Conservation (phyloP, 2,329 filamentous ascomycete species). For the Claviceps sp. region DNA sequence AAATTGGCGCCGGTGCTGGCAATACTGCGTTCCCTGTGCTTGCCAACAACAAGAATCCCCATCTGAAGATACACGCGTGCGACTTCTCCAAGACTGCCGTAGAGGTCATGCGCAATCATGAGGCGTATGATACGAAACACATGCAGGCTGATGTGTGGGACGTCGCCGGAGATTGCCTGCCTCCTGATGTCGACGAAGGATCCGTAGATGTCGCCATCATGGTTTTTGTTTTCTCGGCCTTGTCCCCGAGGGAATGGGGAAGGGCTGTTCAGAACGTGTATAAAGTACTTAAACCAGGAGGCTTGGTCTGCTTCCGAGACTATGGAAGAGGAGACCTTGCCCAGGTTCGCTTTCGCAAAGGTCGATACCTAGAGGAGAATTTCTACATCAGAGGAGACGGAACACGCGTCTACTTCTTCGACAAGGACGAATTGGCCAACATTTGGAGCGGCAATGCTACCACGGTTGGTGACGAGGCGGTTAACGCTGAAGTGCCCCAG, state of each 20-base stretch:
- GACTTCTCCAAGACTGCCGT: conserved; percentile 95
- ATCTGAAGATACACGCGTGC: conserved; percentile 78
- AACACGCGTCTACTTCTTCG: conserved; percentile 95
- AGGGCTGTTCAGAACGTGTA: conserved; percentile 71
- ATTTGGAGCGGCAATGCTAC: conserved; percentile 54
- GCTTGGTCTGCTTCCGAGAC: conserved; percentile 89
- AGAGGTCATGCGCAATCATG: conserved; percentile 74
- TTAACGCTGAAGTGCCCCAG: conserved; percentile 14
- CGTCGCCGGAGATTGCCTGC: conserved; percentile 57
- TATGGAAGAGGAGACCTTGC: conserved; percentile 92
- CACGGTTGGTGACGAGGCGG: conserved; percentile 13
- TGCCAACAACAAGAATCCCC: conserved; percentile 66
- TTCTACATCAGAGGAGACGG: conserved; percentile 95
- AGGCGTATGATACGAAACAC: conserved; percentile 55
- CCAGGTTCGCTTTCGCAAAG: conserved; percentile 94
- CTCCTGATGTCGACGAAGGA: conserved; percentile 62
- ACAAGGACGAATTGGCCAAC: conserved; percentile 61
- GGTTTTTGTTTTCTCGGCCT: conserved; percentile 94
- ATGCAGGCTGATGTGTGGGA: conserved; percentile 96
- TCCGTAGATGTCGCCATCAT: conserved; percentile 84
- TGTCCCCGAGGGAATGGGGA: conserved; percentile 74
- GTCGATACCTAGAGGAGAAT: conserved; percentile 85
- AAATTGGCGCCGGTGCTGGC: conserved; percentile 89
- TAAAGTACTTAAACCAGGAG: conserved; percentile 75
- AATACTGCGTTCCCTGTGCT: conserved; percentile 93